A percentile compares a stretch with the other conserved stretches of the same genome.
Evolutionary conservation across 2,329 filamentous ascomycete genomes (phyloP).

Genomic region (Penicillium freii): DNA sequence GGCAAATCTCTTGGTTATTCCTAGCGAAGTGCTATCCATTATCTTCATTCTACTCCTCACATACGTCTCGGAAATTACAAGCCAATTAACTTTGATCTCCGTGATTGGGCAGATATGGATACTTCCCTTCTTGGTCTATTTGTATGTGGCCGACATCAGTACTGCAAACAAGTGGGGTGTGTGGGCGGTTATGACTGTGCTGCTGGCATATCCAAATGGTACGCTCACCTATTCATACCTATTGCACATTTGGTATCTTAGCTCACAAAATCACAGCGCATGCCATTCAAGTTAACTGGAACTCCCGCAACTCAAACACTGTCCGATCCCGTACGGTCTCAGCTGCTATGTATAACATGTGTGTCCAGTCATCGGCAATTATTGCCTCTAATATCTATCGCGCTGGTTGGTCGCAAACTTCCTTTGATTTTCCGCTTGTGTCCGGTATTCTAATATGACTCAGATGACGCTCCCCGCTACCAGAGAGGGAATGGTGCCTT

Average conservation of each 20-base stretch:
- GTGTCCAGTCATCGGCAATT: constrained; percentile 35
- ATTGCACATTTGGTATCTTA: neutral
- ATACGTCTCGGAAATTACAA: constrained; percentile 36
- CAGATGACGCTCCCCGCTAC: constrained; percentile 47
- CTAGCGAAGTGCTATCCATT: constrained; percentile 50
- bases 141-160: constrained; percentile 47
- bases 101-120: constrained; percentile 54
- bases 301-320: constrained; percentile 41
- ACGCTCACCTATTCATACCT: neutral
- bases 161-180: constrained; percentile 52
- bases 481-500: constrained; percentile 42
- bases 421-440: neutral
- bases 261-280: constrained; percentile 43
- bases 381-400: constrained; percentile 41
- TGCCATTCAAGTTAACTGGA: constrained; percentile 49
- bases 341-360: constrained; percentile 43
- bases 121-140: constrained; percentile 53
- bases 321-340: constrained; percentile 40
- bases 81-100: constrained; percentile 52
- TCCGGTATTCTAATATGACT: neutral
- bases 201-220: constrained; percentile 53
- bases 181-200: constrained; percentile 52
- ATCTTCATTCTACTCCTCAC: constrained; percentile 36
- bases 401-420: constrained; percentile 16
- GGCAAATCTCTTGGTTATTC: constrained; percentile 59